phyloP scores from a whole-genome alignment of 495 filamentous ascomycete genomes.

The Hypoxylon lenormandii region DNA sequence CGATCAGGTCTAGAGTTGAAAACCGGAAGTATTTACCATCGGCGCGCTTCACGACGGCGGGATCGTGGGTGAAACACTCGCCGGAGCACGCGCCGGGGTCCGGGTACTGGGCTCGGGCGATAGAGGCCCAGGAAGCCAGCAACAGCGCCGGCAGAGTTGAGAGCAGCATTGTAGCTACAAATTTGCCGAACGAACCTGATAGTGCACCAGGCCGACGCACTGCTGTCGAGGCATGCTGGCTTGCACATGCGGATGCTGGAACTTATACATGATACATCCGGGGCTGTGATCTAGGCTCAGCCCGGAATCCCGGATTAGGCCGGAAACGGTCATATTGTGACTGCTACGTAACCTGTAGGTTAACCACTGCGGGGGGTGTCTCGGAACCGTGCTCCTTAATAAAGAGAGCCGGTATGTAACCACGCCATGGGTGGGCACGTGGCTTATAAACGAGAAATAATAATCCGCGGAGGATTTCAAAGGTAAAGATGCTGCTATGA shows the following conservation, averaged over 20 bases:
- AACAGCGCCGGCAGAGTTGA: constrained; percentile 19
- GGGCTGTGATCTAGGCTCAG: constrained; percentile 8
- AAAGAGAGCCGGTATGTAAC: not conserved
- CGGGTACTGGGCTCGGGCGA: constrained; percentile 49
- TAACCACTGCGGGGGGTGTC: not conserved
- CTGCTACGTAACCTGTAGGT: constrained; percentile 22
- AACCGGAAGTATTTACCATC: constrained; percentile 77
- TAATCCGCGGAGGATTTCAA: constrained; percentile 11
- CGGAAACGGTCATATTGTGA: constrained; percentile 1
- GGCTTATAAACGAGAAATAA: constrained; percentile 8
- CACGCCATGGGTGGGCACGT: not conserved
- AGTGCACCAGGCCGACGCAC: constrained; percentile 7
- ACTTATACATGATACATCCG: constrained; percentile 30
- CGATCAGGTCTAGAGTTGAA: constrained; percentile 67
- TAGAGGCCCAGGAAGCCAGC: constrained; percentile 17
- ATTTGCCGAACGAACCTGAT: not conserved
- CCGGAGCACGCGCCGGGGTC: constrained; percentile 65
- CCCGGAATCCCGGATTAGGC: constrained; percentile 9
- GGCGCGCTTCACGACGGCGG: constrained; percentile 59
- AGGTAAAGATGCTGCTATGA: too few relatives aligned
- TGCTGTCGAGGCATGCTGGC: constrained; percentile 14
- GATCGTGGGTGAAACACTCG: constrained; percentile 67
- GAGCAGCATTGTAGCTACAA: constrained; percentile 20
- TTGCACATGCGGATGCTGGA: constrained; percentile 17
- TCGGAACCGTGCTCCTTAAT: not conserved